Percentiles rank a stretch among this genome's conserved stretches.
phyloP scores from a whole-genome alignment of 2,329 filamentous ascomycete genomes.

The Aphanocladium album region DNA sequence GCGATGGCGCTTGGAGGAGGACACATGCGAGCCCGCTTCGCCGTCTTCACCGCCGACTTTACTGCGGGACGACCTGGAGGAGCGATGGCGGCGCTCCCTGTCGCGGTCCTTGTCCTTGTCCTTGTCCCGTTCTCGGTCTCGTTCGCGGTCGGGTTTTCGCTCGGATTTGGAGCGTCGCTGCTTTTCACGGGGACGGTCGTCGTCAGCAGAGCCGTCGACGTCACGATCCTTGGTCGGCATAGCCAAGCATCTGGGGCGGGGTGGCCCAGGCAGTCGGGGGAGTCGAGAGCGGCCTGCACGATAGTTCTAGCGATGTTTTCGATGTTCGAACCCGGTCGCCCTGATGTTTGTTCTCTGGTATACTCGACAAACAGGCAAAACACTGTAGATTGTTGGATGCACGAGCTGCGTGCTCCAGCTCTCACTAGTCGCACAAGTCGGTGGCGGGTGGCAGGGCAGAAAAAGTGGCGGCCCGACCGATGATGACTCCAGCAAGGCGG shows the following conservation, averaged over 20 bases:
- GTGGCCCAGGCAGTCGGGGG: not conserved
- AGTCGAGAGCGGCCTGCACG: not conserved
- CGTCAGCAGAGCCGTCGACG: slow-evolving; percentile 31
- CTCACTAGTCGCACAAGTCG: slow-evolving; percentile 4
- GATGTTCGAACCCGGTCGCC: not conserved
- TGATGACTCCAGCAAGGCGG: slow-evolving; percentile 10
- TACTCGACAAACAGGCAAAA: not conserved
- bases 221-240: slow-evolving; percentile 41
- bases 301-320: not conserved
- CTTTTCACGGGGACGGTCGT: slow-evolving; percentile 37
- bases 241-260: slow-evolving; percentile 17
- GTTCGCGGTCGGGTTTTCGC: slow-evolving; percentile 30
- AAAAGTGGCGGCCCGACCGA: slow-evolving; percentile 13
- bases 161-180: slow-evolving; percentile 34
- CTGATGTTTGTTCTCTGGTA: not conserved
- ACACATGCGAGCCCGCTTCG: slow-evolving; percentile 33
- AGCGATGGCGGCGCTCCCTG: slow-evolving; percentile 33
- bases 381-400: not conserved
- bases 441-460: slow-evolving; percentile 11
- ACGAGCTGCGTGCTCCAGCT: not conserved
- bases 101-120: slow-evolving; percentile 30
- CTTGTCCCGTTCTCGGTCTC: slow-evolving; percentile 26
- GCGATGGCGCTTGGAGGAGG: slow-evolving; percentile 30
- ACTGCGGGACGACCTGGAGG: slow-evolving; percentile 37
- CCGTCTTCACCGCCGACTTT: slow-evolving; percentile 35